phyloP scores from a whole-genome alignment of 768 basidiomycete genomes.

The Tulasnella sp. region DNA sequence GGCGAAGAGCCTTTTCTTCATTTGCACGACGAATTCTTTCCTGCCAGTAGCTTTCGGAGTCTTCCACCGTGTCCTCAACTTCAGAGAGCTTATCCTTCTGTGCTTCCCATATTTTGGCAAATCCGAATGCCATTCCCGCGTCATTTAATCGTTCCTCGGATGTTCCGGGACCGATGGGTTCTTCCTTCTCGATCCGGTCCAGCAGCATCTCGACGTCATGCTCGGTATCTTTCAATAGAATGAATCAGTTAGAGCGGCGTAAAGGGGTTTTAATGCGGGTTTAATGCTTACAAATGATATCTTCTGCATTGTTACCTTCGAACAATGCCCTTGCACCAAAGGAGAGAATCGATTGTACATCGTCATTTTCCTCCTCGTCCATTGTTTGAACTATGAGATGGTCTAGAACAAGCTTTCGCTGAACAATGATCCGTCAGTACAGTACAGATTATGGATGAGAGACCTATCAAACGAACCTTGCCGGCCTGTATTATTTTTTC shows the following conservation, averaged over 20 bases:
- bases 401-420: constrained; percentile 86
- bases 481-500: constrained; percentile 48
- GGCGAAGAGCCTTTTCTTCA: constrained; percentile 37
- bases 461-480: constrained; percentile 1
- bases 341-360: constrained; percentile 79
- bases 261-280: constrained; percentile 23
- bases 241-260: not conserved
- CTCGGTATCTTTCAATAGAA: constrained; percentile 46
- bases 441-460: not conserved
- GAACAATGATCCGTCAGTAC: constrained; percentile 31
- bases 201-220: constrained; percentile 77
- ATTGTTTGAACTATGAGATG: constrained; percentile 94
- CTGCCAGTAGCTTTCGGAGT: constrained; percentile 63
- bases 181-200: constrained; percentile 67
- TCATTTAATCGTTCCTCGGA: constrained; percentile 35
- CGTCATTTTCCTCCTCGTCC: constrained; percentile 67
- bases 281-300: constrained; percentile 2
- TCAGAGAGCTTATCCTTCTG: constrained; percentile 62
- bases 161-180: constrained; percentile 37
- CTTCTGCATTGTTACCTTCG: constrained; percentile 37
- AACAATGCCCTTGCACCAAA: constrained; percentile 83
- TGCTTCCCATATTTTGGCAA: constrained; percentile 86
- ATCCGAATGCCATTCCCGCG: constrained; percentile 58
- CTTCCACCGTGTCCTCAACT: constrained; percentile 41
- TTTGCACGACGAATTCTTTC: constrained; percentile 31